These are phyloP conservation scores for Pezicula radicicola DNA, from an alignment of 2,329 filamentous ascomycete species.

Conservation along the genomic window DNA sequence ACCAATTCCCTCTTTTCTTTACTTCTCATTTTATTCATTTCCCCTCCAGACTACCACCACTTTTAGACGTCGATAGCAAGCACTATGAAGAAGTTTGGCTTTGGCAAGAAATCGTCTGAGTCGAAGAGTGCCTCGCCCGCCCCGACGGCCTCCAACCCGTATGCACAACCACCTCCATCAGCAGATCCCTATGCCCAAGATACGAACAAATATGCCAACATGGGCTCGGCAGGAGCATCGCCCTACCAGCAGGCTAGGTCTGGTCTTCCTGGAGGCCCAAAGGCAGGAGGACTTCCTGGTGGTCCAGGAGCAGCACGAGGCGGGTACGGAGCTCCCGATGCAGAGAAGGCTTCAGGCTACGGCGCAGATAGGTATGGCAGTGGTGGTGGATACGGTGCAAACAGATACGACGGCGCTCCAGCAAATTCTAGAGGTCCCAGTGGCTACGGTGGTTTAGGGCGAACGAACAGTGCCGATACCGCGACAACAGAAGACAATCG, in stretches of 20 bases:
- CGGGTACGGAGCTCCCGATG: conserved; percentile 37
- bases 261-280: conserved; percentile 21
- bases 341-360: conserved; percentile 30
- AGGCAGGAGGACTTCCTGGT: conserved; percentile 34
- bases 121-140: conserved; percentile 47
- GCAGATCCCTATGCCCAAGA: conserved; percentile 60
- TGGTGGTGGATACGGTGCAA: conserved; percentile 47
- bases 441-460: conserved; percentile 60
- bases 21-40: neutral
- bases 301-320: conserved; percentile 30
- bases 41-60: neutral
- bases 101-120: conserved; percentile 46
- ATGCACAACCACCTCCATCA: conserved; percentile 25
- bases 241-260: conserved; percentile 40
- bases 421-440: conserved; percentile 43
- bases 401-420: conserved; percentile 45
- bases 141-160: conserved; percentile 27
- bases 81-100: conserved; percentile 58
- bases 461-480: conserved; percentile 38
- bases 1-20: neutral
- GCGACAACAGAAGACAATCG: conserved; percentile 48
- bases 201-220: conserved; percentile 52
- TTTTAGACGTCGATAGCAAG: neutral
- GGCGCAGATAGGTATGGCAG: conserved; percentile 51
- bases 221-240: conserved; percentile 34